Base-by-base conservation (phyloP, 345 rosid species). In the Laguncularia racemosa region DNA sequence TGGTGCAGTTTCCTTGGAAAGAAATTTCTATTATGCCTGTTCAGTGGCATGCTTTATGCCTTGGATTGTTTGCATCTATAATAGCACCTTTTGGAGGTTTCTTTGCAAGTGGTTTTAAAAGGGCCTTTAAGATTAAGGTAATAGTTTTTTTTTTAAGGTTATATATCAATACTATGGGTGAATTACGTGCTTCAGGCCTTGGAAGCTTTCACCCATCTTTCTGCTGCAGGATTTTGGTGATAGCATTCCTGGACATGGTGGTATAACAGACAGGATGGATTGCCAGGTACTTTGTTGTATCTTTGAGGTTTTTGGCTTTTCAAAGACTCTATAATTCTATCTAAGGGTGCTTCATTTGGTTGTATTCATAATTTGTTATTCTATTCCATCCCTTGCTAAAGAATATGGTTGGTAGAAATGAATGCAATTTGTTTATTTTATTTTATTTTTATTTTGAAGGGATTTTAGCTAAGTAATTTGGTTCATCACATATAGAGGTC, bases 201-300 rank as follows among this genome's bases (percentile, higher is more conserved):
- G 45, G 19, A 45, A 12, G 19, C 55, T 47, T 17, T 17, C 48
- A 9, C 33, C 56, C 16, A 9, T 40, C 43, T 20, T 57, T 46
- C 63, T 56, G 50, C 46, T 3, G 20, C 86, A 93, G 97, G 99
- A 93, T 71, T 93, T 93, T 72, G 97, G 97, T 56, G 99, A 93
- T 72, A 93, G 99, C 63, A 93, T 93, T 66, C 97, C 99, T n/a
- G 97, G 99, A 54, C 97, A 93, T 75, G 99, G 99, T 55, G 99
- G 97, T 47, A 86, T 93, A 67, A 92, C 98, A 1, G 96, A 89
- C 69, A 72, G 96, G 77, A 89, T 89, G 98, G 98, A 92, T 61
- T 92, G 98, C 63, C 98, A 92, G 87, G 98, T 86, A 44, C 20
- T 56, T 21, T 56, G 9, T 56, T 20, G n/a, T 56, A 1, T 44